Evolutionary conservation across 805 yeast species (phyloP).

Genomic region (Torulaspora maleeae): DNA sequence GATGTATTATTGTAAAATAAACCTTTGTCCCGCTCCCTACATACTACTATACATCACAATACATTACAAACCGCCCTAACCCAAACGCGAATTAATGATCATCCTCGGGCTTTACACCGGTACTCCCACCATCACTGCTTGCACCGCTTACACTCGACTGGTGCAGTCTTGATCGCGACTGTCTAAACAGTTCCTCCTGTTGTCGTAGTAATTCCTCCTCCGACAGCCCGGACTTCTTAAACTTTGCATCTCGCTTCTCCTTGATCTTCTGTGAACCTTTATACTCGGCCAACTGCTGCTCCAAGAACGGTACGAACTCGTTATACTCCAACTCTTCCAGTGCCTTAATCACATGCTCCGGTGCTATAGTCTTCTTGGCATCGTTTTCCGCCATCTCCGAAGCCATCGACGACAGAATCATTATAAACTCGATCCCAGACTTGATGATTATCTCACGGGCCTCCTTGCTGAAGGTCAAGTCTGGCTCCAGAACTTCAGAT

Average conservation of each 20-base stretch:
- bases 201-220: constrained; percentile 90
- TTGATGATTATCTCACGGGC: constrained; percentile 94
- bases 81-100: constrained; percentile 2
- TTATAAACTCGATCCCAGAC: constrained; percentile 92
- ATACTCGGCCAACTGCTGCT: constrained; percentile 76
- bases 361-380: constrained; percentile 91
- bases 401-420: constrained; percentile 89
- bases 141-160: constrained; percentile 20
- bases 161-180: constrained; percentile 62
- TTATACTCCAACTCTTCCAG: constrained; percentile 80
- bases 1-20: neutral
- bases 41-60: constrained; percentile 8
- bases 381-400: constrained; percentile 96
- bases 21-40: neutral
- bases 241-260: constrained; percentile 86
- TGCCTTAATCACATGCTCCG: constrained; percentile 92
- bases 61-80: constrained; percentile 1
- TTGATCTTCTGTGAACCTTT: constrained; percentile 83
- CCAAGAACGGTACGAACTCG: constrained; percentile 77
- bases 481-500: constrained; percentile 84
- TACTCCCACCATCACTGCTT: constrained; percentile 11
- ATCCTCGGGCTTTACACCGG: constrained; percentile 17
- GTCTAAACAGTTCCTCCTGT: constrained; percentile 87
- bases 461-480: constrained; percentile 82
- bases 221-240: constrained; percentile 84